These are phyloP conservation scores for Closterium sp. DNA, from an alignment of 139 green algal genomes.

Conservation along the genomic window DNA sequence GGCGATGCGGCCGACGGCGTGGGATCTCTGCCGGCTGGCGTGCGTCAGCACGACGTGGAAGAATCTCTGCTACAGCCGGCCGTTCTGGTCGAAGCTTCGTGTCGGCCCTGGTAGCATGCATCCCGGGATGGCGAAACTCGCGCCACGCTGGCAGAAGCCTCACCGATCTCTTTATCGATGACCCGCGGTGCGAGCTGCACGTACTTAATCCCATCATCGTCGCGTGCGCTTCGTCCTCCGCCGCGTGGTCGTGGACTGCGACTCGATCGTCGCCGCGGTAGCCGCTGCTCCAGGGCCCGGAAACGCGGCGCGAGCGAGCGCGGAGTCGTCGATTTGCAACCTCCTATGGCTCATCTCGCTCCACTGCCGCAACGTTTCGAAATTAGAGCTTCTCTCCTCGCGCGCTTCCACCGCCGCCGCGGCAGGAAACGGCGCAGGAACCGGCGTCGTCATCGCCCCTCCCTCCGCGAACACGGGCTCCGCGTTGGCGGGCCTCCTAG, in stretches of 20 bases:
- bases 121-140: neutral
- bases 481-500: neutral
- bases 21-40: neutral
- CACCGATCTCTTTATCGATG: slow-evolving; percentile 20
- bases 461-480: neutral
- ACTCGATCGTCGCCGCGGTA: neutral
- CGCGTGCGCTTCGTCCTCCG: neutral
- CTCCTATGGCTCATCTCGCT: slow-evolving; percentile 29
- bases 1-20: neutral
- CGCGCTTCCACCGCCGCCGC: neutral
- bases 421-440: no score
- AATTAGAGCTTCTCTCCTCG: neutral
- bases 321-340: slow-evolving; percentile 12
- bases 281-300: neutral
- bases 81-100: slow-evolving; percentile 2
- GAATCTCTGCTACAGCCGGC: neutral
- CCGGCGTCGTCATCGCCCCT: no score
- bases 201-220: slow-evolving; percentile 28
- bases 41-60: slow-evolving; percentile 18
- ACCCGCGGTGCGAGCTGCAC: slow-evolving; percentile 33
- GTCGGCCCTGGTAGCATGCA: neutral
- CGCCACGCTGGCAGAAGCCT: neutral
- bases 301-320: neutral
- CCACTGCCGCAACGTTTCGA: neutral
- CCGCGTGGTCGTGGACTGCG: slow-evolving; percentile 17